Base-by-base conservation (phyloP, 768 basidiomycete species). In the Pisolithus microcarpus region DNA sequence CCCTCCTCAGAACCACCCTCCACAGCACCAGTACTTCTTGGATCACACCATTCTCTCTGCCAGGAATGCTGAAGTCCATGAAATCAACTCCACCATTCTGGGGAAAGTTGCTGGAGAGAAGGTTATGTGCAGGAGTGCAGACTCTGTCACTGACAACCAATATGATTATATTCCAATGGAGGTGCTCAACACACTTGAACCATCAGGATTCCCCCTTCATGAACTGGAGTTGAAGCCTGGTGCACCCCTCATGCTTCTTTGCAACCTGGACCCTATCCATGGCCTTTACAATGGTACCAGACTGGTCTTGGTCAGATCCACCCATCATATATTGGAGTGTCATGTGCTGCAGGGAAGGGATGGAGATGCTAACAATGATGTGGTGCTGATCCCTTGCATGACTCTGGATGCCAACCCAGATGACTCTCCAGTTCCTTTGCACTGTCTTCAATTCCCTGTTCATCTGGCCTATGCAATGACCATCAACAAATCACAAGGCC, bases 281-380 rank as follows among this genome's bases (percentile, higher is more conserved):
- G 72, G 73, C 0, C 55, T 75, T 0, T 74, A 67, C 52, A 73
- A 74, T 67, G 75, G 73, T 2, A 70, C 70, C 1, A 21, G 65
- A 0, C 44, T 63, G 31, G 21, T 23, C 21, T 23, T 23, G 21
- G 21, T 23, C 21, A 23, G 21, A 23, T 23, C 21, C 21, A 23
- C 21, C 21, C 21, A 4, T 23, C 21, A 4, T 23, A 23, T 23
- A 23, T 23, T 23, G 21, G 21, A 23, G 21, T 23, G 21, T 23
- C 21, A 23, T 23, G 21, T 23, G n/a, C n/a, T n/a, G n/a, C 21
- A 23, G 21, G 21, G 21, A 23, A 23, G 21, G 21, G 21, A 23
- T 23, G 21, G 21, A 23, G 21, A 23, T 23, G 21, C 21, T 23
- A 23, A 23, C 21, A 23, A 23, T 23, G 4, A 23, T 23, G 21